A percentile compares a stretch with the other conserved stretches of the same genome.
Evolutionary conservation across 2,329 filamentous ascomycete species (phyloP).

Genomic region (Chaetomium sp.): DNA sequence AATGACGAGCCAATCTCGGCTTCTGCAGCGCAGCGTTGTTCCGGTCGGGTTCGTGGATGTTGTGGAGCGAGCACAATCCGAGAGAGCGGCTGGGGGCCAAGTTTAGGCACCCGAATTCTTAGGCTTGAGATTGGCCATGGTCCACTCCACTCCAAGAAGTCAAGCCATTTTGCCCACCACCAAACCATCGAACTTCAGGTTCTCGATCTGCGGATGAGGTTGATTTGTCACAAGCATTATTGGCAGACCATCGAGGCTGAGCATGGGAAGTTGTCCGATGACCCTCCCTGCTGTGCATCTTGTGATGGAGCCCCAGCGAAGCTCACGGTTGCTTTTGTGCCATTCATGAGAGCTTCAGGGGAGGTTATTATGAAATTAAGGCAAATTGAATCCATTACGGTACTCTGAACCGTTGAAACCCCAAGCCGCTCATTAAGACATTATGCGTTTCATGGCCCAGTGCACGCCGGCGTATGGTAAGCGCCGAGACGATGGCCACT

Average conservation of each 20-base stretch:
- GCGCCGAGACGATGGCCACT: too few relatives aligned
- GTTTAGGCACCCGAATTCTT: slow-evolving; percentile 15
- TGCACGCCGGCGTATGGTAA: not conserved
- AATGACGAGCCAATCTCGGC: not conserved
- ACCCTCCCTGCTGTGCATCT: too few relatives aligned
- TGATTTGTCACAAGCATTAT: too few relatives aligned
- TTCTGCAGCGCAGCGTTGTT: not conserved
- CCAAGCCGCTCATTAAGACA: not conserved
- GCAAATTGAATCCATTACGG: too few relatives aligned
- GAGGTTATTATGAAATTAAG: too few relatives aligned
- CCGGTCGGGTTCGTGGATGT: not conserved
- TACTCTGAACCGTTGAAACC: not conserved
- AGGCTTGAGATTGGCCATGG: slow-evolving; percentile 5
- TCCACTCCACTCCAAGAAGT: not conserved
- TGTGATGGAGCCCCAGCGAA: too few relatives aligned
- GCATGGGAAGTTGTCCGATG: too few relatives aligned
- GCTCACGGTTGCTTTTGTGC: too few relatives aligned
- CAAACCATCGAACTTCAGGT: not conserved
- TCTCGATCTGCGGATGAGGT: too few relatives aligned
- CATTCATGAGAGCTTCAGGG: too few relatives aligned
- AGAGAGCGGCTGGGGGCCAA: not conserved
- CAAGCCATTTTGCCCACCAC: too few relatives aligned
- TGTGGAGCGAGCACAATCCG: not conserved
- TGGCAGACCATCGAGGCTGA: too few relatives aligned
- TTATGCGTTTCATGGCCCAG: not conserved